phyloP scores from a whole-genome alignment of 208 protist genomes.

The Leishmania aethiopica region DNA sequence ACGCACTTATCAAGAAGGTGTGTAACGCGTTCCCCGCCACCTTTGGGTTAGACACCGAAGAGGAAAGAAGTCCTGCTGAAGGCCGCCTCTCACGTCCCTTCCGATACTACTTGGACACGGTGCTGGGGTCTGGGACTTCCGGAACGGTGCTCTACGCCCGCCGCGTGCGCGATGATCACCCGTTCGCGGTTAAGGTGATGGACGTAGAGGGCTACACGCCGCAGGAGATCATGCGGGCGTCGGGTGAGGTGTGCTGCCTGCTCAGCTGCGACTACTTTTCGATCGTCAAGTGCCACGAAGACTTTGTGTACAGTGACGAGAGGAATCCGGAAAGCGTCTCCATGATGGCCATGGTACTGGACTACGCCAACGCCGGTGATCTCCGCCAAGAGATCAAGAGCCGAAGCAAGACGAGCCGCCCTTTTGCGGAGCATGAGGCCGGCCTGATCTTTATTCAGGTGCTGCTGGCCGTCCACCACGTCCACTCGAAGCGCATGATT shows the following conservation, averaged over 20 bases:
- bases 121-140: constrained; percentile 48
- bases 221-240: constrained; percentile 55
- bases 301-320: constrained; percentile 47
- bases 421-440: constrained; percentile 62
- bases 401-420: constrained; percentile 15
- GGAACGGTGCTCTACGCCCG: constrained; percentile 52
- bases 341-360: constrained; percentile 74
- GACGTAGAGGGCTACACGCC: constrained; percentile 63
- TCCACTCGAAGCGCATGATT: constrained; percentile 79
- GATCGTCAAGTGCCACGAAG: constrained; percentile 82
- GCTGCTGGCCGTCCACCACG: constrained; percentile 70
- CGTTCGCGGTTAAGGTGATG: constrained; percentile 63
- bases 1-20: constrained; percentile 41
- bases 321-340: constrained; percentile 43
- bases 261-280: constrained; percentile 72
- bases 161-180: constrained; percentile 42
- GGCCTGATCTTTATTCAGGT: constrained; percentile 69
- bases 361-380: constrained; percentile 85
- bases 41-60: constrained; percentile 36
- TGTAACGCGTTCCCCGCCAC: constrained; percentile 42
- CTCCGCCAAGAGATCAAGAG: constrained; percentile 61
- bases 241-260: constrained; percentile 63
- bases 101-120: constrained; percentile 61
- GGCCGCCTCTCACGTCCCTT: constrained; percentile 14
- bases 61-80: constrained; percentile 1